phyloP scores from a whole-genome alignment of 805 yeast genomes.

The Candida verbasci region DNA sequence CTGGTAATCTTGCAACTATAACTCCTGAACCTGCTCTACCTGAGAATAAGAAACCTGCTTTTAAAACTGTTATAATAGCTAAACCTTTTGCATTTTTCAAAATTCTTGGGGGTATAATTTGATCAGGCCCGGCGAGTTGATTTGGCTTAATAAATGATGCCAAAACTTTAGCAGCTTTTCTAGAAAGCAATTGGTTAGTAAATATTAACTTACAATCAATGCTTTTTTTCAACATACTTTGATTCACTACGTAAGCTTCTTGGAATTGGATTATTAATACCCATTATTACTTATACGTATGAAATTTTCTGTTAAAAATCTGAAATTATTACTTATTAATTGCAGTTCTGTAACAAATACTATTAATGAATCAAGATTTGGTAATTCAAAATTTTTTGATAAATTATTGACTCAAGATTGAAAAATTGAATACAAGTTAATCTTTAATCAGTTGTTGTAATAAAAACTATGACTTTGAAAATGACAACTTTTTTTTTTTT shows the following conservation, averaged over 20 bases:
- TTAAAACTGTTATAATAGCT: conserved; percentile 87
- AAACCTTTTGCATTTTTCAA: conserved; percentile 88
- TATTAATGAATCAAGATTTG: too few relatives aligned
- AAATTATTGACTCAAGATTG: too few relatives aligned
- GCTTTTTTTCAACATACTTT: conserved; percentile 49
- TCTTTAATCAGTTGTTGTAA: too few relatives aligned
- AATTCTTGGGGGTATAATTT: conserved; percentile 84
- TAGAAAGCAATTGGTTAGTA: conserved; percentile 24
- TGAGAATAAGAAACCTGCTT: conserved; percentile 93
- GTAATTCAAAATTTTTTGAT: too few relatives aligned
- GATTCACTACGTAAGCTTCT: conserved; percentile 83
- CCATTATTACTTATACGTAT: conserved; percentile 30
- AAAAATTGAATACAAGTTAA: too few relatives aligned
- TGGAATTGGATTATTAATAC: conserved; percentile 91
- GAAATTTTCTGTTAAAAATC: not conserved
- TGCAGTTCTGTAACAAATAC: too few relatives aligned
- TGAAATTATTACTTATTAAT: too few relatives aligned
- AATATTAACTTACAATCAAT: not conserved
- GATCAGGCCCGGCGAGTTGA: conserved; percentile 83
- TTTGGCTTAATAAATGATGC: conserved; percentile 92
- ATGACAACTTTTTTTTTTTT: too few relatives aligned
- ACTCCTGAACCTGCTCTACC: conserved; percentile 98
- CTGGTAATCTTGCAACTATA: conserved; percentile 88
- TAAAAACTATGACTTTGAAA: too few relatives aligned
- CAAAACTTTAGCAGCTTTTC: conserved; percentile 90